Evolutionary conservation across 2,329 filamentous ascomycete species (phyloP).

Genomic region (Diaporthe eres): DNA sequence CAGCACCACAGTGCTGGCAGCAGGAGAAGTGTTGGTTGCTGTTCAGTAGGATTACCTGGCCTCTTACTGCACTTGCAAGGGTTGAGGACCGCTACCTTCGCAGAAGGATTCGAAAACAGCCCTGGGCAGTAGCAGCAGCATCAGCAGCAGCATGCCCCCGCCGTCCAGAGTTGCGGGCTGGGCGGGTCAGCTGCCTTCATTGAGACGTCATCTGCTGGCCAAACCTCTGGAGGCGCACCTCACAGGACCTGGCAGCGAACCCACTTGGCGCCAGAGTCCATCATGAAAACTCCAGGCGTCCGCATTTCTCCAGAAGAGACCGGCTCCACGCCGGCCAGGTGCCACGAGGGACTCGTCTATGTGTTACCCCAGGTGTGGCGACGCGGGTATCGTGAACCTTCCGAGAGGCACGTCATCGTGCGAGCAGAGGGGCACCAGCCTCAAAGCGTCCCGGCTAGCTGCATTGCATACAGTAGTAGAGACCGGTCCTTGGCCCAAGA

Average conservation of each 20-base stretch:
- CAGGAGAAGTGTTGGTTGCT: constrained; percentile 13
- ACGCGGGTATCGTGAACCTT: constrained; percentile 1
- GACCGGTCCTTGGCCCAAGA: not conserved
- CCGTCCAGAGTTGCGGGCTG: constrained; percentile 14
- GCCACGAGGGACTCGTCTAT: constrained; percentile 16
- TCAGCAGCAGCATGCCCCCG: no score
- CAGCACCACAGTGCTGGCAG: not conserved
- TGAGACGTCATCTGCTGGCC: constrained; percentile 29
- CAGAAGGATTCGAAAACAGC: not conserved
- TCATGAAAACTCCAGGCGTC: constrained; percentile 3
- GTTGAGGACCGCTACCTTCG: not conserved
- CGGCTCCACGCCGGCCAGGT: not conserved
- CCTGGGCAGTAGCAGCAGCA: not conserved
- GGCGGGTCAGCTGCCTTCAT: constrained; percentile 34
- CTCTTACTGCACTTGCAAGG: constrained; percentile 7
- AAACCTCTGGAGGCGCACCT: not conserved
- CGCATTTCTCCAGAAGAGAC: constrained; percentile 1
- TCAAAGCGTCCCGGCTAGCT: constrained; percentile 11
- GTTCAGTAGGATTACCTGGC: constrained; percentile 3
- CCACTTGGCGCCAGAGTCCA: constrained; percentile 19
- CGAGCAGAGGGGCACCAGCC: constrained; percentile 27
- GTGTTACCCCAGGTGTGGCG: constrained; percentile 24
- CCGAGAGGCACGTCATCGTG: constrained; percentile 28
- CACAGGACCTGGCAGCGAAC: constrained; percentile 25
- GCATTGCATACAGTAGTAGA: not conserved